Conservation (phyloP, 192 early-diverging fungal species). For the Diversispora epigaea region DNA sequence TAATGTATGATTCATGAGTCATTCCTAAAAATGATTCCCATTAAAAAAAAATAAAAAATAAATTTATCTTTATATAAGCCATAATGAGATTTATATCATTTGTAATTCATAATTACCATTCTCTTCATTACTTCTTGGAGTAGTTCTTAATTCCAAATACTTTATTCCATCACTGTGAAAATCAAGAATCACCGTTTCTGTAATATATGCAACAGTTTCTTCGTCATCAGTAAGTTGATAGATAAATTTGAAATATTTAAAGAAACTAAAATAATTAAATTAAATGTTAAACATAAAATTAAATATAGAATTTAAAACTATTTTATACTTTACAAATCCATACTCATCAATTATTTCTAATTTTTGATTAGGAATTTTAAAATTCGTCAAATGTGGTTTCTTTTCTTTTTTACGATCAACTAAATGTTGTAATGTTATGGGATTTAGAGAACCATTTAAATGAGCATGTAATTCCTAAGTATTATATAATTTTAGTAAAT, state of each 20-base stretch:
- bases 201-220: constrained; percentile 40
- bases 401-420: constrained; percentile 38
- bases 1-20: constrained; percentile 53
- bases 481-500: neutral
- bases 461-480: constrained; percentile 59
- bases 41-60: no score
- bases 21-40: constrained; percentile 36
- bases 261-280: constrained; percentile 45
- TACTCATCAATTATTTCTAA: constrained; percentile 44
- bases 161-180: constrained; percentile 54
- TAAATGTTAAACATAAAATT: constrained; percentile 15
- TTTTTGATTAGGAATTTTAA: constrained; percentile 40
- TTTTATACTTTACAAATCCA: neutral
- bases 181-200: constrained; percentile 45
- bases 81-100: no score
- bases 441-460: constrained; percentile 55
- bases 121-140: constrained; percentile 44
- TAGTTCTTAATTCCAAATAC: constrained; percentile 61
- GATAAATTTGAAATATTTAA: constrained; percentile 55
- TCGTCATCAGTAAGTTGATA: constrained; percentile 57
- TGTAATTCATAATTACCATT: constrained; percentile 31
- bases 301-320: neutral
- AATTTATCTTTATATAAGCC: no score
- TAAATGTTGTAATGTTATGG: constrained; percentile 42
- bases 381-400: constrained; percentile 44